Evolutionary conservation across 345 rosid genomes (phyloP), one percentile per base, ranked within the genome.

Genomic region (Ceriops decandra): DNA sequence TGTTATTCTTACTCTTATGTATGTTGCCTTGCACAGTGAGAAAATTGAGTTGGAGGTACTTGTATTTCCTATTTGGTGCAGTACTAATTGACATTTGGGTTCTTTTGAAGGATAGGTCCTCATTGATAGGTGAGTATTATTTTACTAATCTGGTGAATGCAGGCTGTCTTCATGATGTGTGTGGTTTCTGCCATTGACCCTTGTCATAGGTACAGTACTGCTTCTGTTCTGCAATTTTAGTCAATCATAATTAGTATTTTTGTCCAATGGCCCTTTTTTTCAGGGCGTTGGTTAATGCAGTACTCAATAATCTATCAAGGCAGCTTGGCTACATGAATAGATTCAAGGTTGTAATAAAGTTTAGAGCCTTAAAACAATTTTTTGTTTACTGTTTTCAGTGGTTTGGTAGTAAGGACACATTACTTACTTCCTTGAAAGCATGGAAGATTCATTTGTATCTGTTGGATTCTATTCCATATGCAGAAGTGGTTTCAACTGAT

Each of bases 91-190:
- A 19, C 2, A 52, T 26, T 47, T 62, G 54, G 74, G 51, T 17
- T 71, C 28, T 30, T 68, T 31, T 31, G 33, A 31, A 31, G 33
- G 33, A 31, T 31, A 5, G 5, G 33, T 31, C 33, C 33, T 31
- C 33, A 31, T 31, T 31, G 6, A 31, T 31, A 31, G 33, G 33
- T 31, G 33, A 31, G 33, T 31, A 31, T 31, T 31, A 31, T 31
- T 52, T 19, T 28, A 56, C 51, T 74, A 17, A 64, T 76, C 38
- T 74, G 72, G 36, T 56, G 68, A 67, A 54, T 77, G 72, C 91
- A 93, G 98, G 96, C 92, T 60, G 84, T 93, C 77, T 93, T 93
- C 82, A 93, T 86, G 89, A 81, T 91, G 61, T 87, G 90, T 70
- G 90, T 77, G 66, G 64, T 93, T 77, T 87, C 96, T 74, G 95